A percentile compares a stretch with the other conserved stretches of the same genome.
phyloP scores from a whole-genome alignment of 495 filamentous ascomycete genomes.

The Chaetomium fimeti region DNA sequence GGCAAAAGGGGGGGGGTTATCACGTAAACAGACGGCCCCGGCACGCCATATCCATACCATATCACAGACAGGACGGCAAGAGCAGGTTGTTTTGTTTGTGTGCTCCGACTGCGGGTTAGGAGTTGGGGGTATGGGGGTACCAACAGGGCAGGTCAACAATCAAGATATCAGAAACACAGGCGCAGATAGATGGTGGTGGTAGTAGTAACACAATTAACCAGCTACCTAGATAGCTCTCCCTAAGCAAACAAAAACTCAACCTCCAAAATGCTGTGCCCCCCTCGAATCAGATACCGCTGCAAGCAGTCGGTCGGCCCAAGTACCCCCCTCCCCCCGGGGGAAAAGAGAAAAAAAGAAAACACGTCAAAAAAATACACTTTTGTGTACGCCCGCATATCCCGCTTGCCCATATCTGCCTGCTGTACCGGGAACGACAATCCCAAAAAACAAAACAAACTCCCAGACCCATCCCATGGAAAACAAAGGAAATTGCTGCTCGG shows the following conservation, averaged over 20 bases:
- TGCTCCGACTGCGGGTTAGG: too few relatives aligned
- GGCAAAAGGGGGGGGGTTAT: too few relatives aligned
- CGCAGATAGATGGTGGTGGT: too few relatives aligned
- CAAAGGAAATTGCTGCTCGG: not conserved
- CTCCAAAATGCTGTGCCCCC: not conserved
- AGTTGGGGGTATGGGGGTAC: too few relatives aligned
- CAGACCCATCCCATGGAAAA: not conserved
- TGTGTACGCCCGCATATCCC: constrained; percentile 9
- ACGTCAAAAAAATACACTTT: constrained; percentile 4
- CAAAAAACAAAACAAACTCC: not conserved
- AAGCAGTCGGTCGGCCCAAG: not conserved
- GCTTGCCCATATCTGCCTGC: not conserved
- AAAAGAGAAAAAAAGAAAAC: not conserved
- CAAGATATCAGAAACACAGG: too few relatives aligned
- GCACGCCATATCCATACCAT: too few relatives aligned
- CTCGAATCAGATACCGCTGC: not conserved
- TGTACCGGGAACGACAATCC: not conserved
- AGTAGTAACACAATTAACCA: not conserved
- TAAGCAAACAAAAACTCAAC: not conserved
- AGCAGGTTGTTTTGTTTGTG: too few relatives aligned
- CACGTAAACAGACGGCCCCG: too few relatives aligned
- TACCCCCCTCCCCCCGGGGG: too few relatives aligned
- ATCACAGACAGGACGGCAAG: too few relatives aligned
- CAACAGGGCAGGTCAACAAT: too few relatives aligned
- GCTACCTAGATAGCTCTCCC: not conserved